phyloP scores from a whole-genome alignment of 352 stramenopile species.

The Pythium aphanidermatum region DNA sequence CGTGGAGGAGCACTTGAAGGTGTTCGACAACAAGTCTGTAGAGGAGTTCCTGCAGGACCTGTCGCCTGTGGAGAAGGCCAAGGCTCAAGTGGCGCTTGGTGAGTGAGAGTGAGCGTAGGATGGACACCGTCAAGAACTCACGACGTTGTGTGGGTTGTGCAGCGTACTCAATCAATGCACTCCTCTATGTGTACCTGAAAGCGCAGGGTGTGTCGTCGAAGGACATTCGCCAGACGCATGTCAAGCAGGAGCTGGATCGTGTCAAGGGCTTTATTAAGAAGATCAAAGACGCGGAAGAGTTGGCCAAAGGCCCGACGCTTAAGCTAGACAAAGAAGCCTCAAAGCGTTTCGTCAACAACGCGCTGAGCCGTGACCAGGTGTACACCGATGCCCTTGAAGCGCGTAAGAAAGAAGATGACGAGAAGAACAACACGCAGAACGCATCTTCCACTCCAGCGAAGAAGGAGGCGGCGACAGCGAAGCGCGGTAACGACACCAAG shows the following conservation, averaged over 20 bases:
- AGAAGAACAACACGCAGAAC: constrained; percentile 32
- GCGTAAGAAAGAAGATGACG: constrained; percentile 37
- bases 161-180: constrained; percentile 85
- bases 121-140: too few relatives aligned
- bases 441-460: constrained; percentile 20
- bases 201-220: constrained; percentile 82
- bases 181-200: constrained; percentile 86
- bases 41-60: constrained; percentile 57
- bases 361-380: constrained; percentile 81
- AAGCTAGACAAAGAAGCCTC: constrained; percentile 74
- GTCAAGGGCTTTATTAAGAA: constrained; percentile 87
- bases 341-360: constrained; percentile 80
- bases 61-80: constrained; percentile 67
- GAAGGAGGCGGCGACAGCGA: constrained; percentile 6
- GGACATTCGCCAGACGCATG: constrained; percentile 85
- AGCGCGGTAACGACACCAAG: constrained; percentile 5
- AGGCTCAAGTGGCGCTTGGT: constrained; percentile 82
- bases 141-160: background rate
- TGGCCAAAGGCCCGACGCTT: constrained; percentile 67
- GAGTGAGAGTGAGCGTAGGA: constrained; percentile 3
- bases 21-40: constrained; percentile 46
- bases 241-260: constrained; percentile 86
- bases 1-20: constrained; percentile 63
- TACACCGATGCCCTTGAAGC: constrained; percentile 64
- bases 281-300: constrained; percentile 85